Conservation (phyloP, 2,329 filamentous ascomycete species). For the Fusarium scirpi region DNA sequence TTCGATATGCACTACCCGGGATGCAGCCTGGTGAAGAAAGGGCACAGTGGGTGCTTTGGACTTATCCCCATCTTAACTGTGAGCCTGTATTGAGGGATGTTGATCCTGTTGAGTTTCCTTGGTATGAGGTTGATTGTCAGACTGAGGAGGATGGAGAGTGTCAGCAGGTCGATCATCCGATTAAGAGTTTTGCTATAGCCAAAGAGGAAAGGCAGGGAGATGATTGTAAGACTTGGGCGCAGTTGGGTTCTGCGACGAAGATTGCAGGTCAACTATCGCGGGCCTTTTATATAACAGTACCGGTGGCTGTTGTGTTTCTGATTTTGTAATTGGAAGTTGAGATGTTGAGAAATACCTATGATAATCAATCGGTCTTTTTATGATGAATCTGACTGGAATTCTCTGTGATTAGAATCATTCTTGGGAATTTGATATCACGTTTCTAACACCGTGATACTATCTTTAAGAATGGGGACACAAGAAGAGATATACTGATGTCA, state of each 20-base stretch:
- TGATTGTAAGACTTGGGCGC: neutral
- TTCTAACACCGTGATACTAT: no score
- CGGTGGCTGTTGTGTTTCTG: rapidly evolving
- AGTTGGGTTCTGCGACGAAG: neutral
- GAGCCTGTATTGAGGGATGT: neutral
- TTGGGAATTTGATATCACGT: no score
- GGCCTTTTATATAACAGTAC: rapidly evolving
- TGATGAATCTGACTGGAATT: no score
- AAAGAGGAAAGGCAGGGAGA: neutral
- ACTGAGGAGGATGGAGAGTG: neutral
- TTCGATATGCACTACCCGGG: neutral
- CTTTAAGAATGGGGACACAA: no score
- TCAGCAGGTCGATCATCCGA: neutral
- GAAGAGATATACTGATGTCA: no score
- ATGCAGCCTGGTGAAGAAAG: neutral
- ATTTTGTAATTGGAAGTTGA: rapidly evolving
- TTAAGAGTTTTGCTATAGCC: neutral
- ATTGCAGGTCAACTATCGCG: rapidly evolving
- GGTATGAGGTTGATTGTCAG: neutral
- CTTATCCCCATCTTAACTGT: neutral
- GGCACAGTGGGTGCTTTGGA: neutral
- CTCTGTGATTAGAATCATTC: no score
- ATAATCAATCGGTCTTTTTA: no score
- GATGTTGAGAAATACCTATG: no score
- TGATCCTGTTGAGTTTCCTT: neutral